These are phyloP conservation scores for Serendipita sp. DNA, from an alignment of 768 basidiomycete genomes.

Conservation along the genomic window DNA sequence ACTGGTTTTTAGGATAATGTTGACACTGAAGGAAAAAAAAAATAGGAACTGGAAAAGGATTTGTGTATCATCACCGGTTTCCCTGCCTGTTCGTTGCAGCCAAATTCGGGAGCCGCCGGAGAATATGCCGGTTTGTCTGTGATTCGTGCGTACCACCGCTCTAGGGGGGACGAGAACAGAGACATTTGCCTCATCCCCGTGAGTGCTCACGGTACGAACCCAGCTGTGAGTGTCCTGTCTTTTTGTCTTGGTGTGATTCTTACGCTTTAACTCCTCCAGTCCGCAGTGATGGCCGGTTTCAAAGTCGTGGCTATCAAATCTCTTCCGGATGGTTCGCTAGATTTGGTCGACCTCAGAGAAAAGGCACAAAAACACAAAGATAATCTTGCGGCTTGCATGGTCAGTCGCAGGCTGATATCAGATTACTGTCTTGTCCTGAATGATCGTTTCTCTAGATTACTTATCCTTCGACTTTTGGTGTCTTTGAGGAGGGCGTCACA, in stretches of 20 bases:
- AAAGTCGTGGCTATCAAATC: slow-evolving; percentile 95
- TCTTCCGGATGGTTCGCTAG: slow-evolving; percentile 70
- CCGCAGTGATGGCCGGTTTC: slow-evolving; percentile 91
- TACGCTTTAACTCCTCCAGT: slow-evolving; percentile 29
- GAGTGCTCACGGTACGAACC: slow-evolving; percentile 96
- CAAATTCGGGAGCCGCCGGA: slow-evolving; percentile 95
- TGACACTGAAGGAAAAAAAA: not conserved
- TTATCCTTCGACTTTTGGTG: slow-evolving; percentile 94
- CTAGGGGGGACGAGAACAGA: slow-evolving; percentile 67
- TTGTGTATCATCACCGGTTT: slow-evolving; percentile 95
- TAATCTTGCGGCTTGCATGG: slow-evolving; percentile 92
- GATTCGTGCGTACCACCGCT: slow-evolving; percentile 87
- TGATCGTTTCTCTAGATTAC: slow-evolving; percentile 46
- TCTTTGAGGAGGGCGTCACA: slow-evolving; percentile 79
- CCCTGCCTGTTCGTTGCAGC: slow-evolving; percentile 88
- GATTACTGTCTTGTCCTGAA: not conserved
- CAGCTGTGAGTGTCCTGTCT: slow-evolving; percentile 46
- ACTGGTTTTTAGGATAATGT: not conserved
- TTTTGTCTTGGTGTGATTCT: not conserved
- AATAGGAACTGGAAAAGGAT: slow-evolving; percentile 79
- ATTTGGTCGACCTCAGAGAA: slow-evolving; percentile 63
- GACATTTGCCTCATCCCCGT: slow-evolving; percentile 88
- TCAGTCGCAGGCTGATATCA: slow-evolving; percentile 17
- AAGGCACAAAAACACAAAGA: slow-evolving; percentile 89
- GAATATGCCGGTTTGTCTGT: slow-evolving; percentile 93